Evolutionary conservation across 352 stramenopile genomes (phyloP).

Genomic region (Thalassiosira oceanica): DNA sequence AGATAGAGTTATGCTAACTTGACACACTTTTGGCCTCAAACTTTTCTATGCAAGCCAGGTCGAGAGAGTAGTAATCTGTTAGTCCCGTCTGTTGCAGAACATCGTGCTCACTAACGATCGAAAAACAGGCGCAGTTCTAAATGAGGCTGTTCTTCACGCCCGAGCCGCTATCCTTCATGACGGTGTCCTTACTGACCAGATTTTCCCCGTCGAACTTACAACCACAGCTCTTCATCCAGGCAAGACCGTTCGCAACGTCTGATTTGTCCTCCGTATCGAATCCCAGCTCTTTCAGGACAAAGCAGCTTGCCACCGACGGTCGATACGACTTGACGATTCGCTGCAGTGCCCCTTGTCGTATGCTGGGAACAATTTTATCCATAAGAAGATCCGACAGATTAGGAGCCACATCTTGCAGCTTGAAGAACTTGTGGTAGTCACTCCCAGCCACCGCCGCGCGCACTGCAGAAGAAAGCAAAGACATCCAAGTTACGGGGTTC

Average conservation of each 20-base stretch:
- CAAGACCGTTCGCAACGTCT: conserved; percentile 25
- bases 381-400: conserved; percentile 65
- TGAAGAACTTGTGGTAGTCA: conserved; percentile 74
- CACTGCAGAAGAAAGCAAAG: conserved; percentile 33
- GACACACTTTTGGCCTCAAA: too few species aligned
- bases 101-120: too few species aligned
- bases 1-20: too few species aligned
- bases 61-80: too few species aligned
- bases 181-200: conserved; percentile 29
- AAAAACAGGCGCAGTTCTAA: too few species aligned
- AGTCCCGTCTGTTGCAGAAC: too few species aligned
- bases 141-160: conserved; percentile 42
- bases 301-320: conserved; percentile 43
- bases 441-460: conserved; percentile 54
- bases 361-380: conserved; percentile 60
- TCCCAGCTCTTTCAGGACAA: conserved; percentile 57
- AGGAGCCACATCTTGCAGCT: conserved; percentile 48
- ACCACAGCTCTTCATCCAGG: conserved; percentile 58
- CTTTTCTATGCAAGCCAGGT: too few species aligned
- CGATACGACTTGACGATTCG: conserved; percentile 66
- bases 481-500: too few species aligned
- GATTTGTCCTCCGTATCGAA: conserved; percentile 41
- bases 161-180: conserved; percentile 25
- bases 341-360: conserved; percentile 53
- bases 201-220: conserved; percentile 35